Conservation (phyloP, 768 basidiomycete genomes). For the Tulasnella sp. region DNA sequence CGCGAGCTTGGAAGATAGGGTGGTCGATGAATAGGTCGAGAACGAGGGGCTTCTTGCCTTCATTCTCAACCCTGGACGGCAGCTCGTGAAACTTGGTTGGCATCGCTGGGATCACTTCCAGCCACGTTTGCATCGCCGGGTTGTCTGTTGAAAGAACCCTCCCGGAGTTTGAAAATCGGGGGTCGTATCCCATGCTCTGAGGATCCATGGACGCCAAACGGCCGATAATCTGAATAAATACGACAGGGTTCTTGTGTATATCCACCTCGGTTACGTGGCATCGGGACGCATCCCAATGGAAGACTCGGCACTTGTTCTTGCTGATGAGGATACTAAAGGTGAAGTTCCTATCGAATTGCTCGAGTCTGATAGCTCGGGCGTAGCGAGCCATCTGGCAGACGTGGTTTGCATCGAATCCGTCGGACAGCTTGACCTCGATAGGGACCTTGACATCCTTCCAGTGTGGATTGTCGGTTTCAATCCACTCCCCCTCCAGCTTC, state of each 20-base stretch:
- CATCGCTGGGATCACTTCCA: neutral
- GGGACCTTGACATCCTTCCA: constrained; percentile 8
- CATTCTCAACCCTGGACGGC: no score
- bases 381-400: neutral
- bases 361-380: neutral
- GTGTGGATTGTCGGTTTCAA: neutral
- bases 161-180: neutral
- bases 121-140: neutral
- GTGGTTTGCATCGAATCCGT: neutral
- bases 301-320: neutral
- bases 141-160: neutral
- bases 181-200: neutral
- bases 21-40: no score
- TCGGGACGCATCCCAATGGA: neutral
- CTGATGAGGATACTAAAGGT: neutral
- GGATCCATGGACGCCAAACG: neutral
- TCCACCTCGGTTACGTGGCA: neutral
- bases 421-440: neutral
- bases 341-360: constrained; percentile 2
- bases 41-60: no score
- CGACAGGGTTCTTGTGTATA: neutral
- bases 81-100: neutral
- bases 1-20: neutral
- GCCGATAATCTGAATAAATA: neutral
- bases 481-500: neutral